Conservation (phyloP, 306 rosid genomes). For the peach (Prunus persica) region Prunus_persica_NCBIv2 NC_034009.1:41985501-41986000, state of each 20-base stretch:
- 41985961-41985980: slow-evolving; percentile 86
- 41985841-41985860: not conserved
- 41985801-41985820: slow-evolving; percentile 72
- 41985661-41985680: slow-evolving; percentile 62
- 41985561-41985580: slow-evolving; percentile 47
- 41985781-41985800: slow-evolving; percentile 58
- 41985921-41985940: not conserved
- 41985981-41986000: slow-evolving; percentile 87
- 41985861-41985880: not conserved
- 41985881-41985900: not conserved
- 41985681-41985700: slow-evolving; percentile 50
- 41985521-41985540: slow-evolving; percentile 49
- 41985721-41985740: slow-evolving; percentile 55
- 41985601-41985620: slow-evolving; percentile 52
- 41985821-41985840: slow-evolving; percentile 24
- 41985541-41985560: slow-evolving; percentile 30
- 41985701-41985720: slow-evolving; percentile 50
- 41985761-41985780: slow-evolving; percentile 53
- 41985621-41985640: slow-evolving; percentile 37
- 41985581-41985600: slow-evolving; percentile 50
- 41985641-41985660: slow-evolving; percentile 60
- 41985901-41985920: not conserved
- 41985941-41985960: slow-evolving; percentile 81
- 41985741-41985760: slow-evolving; percentile 55
- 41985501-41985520: slow-evolving; percentile 40